phyloP scores from a whole-genome alignment of 108 stramenopile genomes.

The Asterionellopsis glacialis region DNA sequence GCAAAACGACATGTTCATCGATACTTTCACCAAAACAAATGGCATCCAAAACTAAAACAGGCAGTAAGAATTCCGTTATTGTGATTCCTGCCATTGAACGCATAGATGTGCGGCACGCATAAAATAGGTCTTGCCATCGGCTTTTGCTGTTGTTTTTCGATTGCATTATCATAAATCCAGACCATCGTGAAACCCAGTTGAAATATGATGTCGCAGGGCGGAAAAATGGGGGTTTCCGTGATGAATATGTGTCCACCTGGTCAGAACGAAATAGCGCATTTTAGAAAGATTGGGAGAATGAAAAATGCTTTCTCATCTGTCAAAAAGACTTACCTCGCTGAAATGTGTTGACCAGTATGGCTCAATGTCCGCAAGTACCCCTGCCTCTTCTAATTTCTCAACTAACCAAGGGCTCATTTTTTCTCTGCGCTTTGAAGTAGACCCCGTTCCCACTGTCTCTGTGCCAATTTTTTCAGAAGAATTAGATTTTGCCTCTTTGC shows the following conservation, averaged over 20 bases:
- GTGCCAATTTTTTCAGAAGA: background rate
- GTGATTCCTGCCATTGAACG: conserved; percentile 55
- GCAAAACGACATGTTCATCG: conserved; percentile 47
- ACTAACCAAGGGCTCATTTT: conserved; percentile 65
- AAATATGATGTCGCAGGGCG: conserved; percentile 47
- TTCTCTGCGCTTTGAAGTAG: conserved; percentile 4
- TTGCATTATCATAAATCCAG: conserved; percentile 36
- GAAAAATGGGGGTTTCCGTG: conserved; percentile 69
- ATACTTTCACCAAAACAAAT: conserved; percentile 63
- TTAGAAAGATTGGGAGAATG: no score
- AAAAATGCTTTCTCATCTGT: background rate
- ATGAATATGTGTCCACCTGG: background rate
- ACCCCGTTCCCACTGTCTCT: conserved; percentile 3
- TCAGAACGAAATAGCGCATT: background rate
- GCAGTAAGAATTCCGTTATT: conserved; percentile 77
- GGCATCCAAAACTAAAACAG: conserved; percentile 73
- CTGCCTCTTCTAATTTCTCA: conserved; percentile 52
- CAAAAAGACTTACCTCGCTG: conserved; percentile 35
- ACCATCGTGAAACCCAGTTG: conserved; percentile 60
- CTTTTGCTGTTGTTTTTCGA: conserved; percentile 39
- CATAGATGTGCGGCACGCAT: conserved; percentile 71
- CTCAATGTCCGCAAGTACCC: conserved; percentile 66
- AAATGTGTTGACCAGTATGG: conserved; percentile 80
- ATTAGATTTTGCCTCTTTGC: background rate
- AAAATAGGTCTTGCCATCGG: conserved; percentile 66